Percentiles rank a stretch among this genome's conserved stretches.
Conservation (phyloP, 176 grass and related monocot genomes). For the sorghum (Sorghum bicolor) region DNA sequence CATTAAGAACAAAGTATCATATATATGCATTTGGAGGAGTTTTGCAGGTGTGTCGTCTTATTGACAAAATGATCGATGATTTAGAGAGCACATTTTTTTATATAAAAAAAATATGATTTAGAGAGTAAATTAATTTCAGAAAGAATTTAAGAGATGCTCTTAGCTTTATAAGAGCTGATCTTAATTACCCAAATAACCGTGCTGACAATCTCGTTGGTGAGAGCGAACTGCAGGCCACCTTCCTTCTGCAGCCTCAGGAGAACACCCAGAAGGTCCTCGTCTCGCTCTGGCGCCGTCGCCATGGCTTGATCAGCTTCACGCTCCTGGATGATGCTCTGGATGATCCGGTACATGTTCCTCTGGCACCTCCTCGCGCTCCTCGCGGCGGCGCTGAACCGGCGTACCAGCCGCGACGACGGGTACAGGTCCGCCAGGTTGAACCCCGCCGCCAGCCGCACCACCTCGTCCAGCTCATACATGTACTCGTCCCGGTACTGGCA, state of each 20-base stretch:
- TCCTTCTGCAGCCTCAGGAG: constrained; percentile 32
- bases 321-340: constrained; percentile 36
- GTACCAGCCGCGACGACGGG: constrained; percentile 18
- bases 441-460: background rate
- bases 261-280: background rate
- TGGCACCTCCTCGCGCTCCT: constrained; percentile 12
- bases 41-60: too few species aligned
- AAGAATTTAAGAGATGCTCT: too few species aligned
- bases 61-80: too few species aligned
- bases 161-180: background rate
- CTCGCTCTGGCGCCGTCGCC: background rate
- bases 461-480: constrained; percentile 13
- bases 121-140: too few species aligned
- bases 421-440: constrained; percentile 40
- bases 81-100: too few species aligned
- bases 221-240: constrained; percentile 4
- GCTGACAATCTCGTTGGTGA: constrained; percentile 33
- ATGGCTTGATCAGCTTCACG: background rate
- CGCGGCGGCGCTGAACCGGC: background rate
- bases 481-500: constrained; percentile 19
- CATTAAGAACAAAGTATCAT: too few species aligned
- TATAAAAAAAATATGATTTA: too few species aligned
- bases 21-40: too few species aligned
- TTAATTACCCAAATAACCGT: constrained; percentile 30
- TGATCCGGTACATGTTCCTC: constrained; percentile 21